Evolutionary conservation across 2,329 filamentous ascomycete species (phyloP).

Genomic region (Colletotrichum liaoningense): DNA sequence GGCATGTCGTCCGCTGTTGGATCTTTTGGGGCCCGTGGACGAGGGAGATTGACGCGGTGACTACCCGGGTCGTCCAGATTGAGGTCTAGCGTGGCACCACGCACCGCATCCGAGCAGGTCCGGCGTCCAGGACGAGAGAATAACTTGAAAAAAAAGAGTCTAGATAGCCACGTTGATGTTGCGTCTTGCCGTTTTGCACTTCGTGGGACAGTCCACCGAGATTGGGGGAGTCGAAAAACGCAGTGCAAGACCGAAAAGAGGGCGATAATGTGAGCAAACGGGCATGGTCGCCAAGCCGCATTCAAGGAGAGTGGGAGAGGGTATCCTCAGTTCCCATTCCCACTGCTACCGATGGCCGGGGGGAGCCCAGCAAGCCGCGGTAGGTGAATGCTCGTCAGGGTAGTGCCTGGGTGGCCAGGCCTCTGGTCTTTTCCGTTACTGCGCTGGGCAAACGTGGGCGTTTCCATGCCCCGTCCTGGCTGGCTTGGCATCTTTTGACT

Average conservation of each 20-base stretch:
- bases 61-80: slow-evolving; percentile 12
- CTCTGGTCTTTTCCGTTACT: neutral
- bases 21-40: slow-evolving; percentile 5
- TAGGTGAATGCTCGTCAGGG: neutral
- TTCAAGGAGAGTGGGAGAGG: neutral
- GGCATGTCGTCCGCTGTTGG: slow-evolving; percentile 1
- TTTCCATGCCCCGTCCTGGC: neutral
- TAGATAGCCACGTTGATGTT: neutral
- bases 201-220: neutral
- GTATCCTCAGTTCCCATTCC: neutral
- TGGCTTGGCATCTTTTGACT: neutral
- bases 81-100: slow-evolving; percentile 11
- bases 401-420: neutral
- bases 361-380: neutral
- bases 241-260: slow-evolving; percentile 1
- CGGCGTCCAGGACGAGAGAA: neutral
- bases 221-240: neutral
- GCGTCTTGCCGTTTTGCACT: neutral
- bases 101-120: neutral
- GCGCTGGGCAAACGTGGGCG: slow-evolving; percentile 8
- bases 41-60: slow-evolving; percentile 17
- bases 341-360: slow-evolving; percentile 1
- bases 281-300: neutral
- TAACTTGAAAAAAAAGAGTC: neutral
- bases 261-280: neutral